These are phyloP conservation scores for Aspergillus tanneri DNA, from an alignment of 2,329 filamentous ascomycete genomes.

Conservation along the genomic window DNA sequence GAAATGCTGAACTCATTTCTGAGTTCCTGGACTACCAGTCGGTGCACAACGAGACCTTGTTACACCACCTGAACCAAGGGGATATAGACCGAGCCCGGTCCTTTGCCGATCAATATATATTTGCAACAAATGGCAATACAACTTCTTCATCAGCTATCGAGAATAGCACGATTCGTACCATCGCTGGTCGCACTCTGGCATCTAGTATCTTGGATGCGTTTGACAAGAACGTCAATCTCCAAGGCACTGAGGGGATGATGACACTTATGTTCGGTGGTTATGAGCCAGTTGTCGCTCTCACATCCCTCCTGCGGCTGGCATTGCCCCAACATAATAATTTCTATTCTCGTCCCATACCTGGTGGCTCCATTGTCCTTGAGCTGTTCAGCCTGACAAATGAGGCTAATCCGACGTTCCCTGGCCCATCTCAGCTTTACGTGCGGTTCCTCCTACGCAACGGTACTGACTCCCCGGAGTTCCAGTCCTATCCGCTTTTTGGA, in stretches of 20 bases:
- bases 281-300: constrained; percentile 53
- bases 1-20: constrained; percentile 54
- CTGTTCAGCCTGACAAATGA: constrained; percentile 47
- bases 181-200: constrained; percentile 47
- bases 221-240: constrained; percentile 37
- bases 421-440: constrained; percentile 51
- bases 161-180: constrained; percentile 36
- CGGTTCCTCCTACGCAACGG: constrained; percentile 60
- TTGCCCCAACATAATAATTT: constrained; percentile 43
- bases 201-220: constrained; percentile 41
- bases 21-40: constrained; percentile 58
- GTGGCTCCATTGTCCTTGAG: constrained; percentile 53
- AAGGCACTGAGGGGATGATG: constrained; percentile 44
- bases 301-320: constrained; percentile 47
- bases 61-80: constrained; percentile 28
- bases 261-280: constrained; percentile 52
- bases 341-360: constrained; percentile 50
- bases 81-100: constrained; percentile 41
- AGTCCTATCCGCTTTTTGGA: constrained; percentile 53
- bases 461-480: constrained; percentile 40
- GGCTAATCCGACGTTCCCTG: constrained; percentile 39
- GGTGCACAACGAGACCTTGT: constrained; percentile 51
- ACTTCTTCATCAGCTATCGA: constrained; percentile 27
- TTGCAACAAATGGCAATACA: constrained; percentile 49
- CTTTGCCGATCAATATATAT: constrained; percentile 52